Percentiles rank a stretch among this genome's conserved stretches.
phyloP scores from a whole-genome alignment of 352 stramenopile species.

The Phytophthora foliorum region DNA sequence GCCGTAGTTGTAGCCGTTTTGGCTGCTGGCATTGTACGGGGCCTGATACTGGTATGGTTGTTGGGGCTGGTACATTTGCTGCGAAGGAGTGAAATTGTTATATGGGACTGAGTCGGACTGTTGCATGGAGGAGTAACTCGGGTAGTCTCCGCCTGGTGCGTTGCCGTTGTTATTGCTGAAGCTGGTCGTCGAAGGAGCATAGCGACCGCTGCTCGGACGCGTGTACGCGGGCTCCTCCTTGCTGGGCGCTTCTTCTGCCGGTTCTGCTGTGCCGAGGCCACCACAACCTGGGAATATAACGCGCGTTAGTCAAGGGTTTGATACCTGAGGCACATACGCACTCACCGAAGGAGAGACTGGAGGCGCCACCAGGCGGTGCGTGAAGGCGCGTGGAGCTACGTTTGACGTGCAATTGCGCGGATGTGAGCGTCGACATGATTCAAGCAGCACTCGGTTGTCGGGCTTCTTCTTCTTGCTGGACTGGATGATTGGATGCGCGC shows the following conservation, averaged over 20 bases:
- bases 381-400: slow-evolving; percentile 83
- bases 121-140: slow-evolving; percentile 8
- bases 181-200: slow-evolving; percentile 14
- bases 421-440: slow-evolving; percentile 83
- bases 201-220: slow-evolving; percentile 22
- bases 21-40: slow-evolving; percentile 19
- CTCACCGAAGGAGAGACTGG: slow-evolving; percentile 76
- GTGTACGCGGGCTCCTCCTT: slow-evolving; percentile 28
- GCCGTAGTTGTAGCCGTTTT: slow-evolving; percentile 18
- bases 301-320: slow-evolving; percentile 3
- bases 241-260: slow-evolving; percentile 20
- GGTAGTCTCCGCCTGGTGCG: slow-evolving; percentile 9
- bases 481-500: slow-evolving; percentile 3
- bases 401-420: slow-evolving; percentile 77
- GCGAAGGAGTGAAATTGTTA: slow-evolving; percentile 15
- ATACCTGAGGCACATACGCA: neutral
- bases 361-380: slow-evolving; percentile 69
- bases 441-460: neutral
- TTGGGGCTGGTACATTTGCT: slow-evolving; percentile 29
- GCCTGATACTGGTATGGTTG: slow-evolving; percentile 34
- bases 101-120: slow-evolving; percentile 11
- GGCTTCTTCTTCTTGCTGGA: slow-evolving; percentile 4
- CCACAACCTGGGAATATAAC: slow-evolving; percentile 31
- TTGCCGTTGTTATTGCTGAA: slow-evolving; percentile 25
- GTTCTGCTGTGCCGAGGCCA: slow-evolving; percentile 65